Evolutionary conservation across 352 stramenopile genomes (phyloP), one percentile per base, ranked within the genome.

Genomic region (Pythium brachiatum): DNA sequence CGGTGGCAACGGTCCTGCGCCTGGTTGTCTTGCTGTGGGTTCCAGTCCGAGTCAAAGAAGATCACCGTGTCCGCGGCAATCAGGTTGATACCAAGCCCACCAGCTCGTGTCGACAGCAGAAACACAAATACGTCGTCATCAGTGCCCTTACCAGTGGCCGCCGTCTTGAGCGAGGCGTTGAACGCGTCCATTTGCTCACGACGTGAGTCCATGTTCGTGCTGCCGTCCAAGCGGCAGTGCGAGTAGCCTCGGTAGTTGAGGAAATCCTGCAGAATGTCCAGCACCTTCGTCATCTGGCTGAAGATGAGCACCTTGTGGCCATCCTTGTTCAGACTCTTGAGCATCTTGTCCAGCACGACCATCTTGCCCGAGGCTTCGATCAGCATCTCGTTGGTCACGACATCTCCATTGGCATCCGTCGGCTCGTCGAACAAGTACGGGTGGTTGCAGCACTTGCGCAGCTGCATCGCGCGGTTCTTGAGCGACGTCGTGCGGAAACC

Each of bases 31-130:
- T 96, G 98, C 64, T 97, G 90, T 20, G 98, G 98, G 74, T 99
- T 99, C 97, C 97, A 99, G 73, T 99, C 96, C 32, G 95, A 98
- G 79, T 99, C 97, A 63, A 97, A 99, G 21, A 99, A 90, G 62
- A 99, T 92, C 15, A 99, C 96, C 6, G 96, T 89, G 70, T 99
- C 95, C 5, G 97, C 97, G 23, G 94, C 93, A n/a, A 97, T 98
- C 25, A 99, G 73, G 63, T 98, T 98, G 53, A 99, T 92, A 41
- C 98, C 98, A 6, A 99, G 83, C 23, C 97, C 98, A 62, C 97
- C 98, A 48, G 97, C 97, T 51, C 86, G 80, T 4, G 86, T 96
- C 20, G 88, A 94, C 46, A 95, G 65, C 70, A 95, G 69, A 55
- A 96, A 96, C 58, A 83, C 83, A 61, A 94, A 96, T 15, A 92